Percentiles rank a stretch among this genome's conserved stretches.
Evolutionary conservation across 2,329 filamentous ascomycete genomes (phyloP).

Genomic region (Clonostachys solani): DNA sequence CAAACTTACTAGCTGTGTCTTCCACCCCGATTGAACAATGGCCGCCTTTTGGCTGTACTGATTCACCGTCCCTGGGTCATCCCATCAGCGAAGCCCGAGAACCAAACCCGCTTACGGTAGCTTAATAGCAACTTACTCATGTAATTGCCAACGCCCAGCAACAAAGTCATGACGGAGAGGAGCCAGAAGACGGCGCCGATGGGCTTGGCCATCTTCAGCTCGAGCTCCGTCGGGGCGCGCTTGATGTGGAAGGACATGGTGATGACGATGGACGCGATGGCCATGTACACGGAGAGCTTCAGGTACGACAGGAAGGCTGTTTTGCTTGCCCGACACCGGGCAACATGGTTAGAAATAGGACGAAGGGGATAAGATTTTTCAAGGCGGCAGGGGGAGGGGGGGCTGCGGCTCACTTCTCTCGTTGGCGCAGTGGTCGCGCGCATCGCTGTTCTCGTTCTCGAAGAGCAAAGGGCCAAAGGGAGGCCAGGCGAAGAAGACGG

Average conservation of each 20-base stretch:
- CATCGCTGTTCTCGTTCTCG: constrained; percentile 70
- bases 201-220: constrained; percentile 74
- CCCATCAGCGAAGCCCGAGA: too few species aligned
- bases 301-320: constrained; percentile 84
- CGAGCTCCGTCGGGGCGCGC: constrained; percentile 61
- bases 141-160: constrained; percentile 80
- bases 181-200: constrained; percentile 87
- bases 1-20: constrained; percentile 70
- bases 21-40: constrained; percentile 90
- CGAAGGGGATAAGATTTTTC: not conserved
- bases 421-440: constrained; percentile 74
- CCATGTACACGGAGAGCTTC: constrained; percentile 84
- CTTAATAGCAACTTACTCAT: constrained; percentile 50
- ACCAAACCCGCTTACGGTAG: not conserved
- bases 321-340: not conserved
- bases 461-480: constrained; percentile 66
- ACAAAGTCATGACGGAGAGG: constrained; percentile 71
- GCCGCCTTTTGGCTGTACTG: constrained; percentile 76
- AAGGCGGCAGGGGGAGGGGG: not conserved
- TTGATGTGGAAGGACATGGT: constrained; percentile 92
- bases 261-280: constrained; percentile 84
- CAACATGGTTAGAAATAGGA: too few species aligned
- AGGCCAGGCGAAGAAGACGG: constrained; percentile 56
- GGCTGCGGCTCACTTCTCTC: constrained; percentile 53
- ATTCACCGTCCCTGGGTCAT: constrained; percentile 56